Evolutionary conservation across 208 protist species (phyloP).

Genomic region (Novymonas esmeraldas): DNA sequence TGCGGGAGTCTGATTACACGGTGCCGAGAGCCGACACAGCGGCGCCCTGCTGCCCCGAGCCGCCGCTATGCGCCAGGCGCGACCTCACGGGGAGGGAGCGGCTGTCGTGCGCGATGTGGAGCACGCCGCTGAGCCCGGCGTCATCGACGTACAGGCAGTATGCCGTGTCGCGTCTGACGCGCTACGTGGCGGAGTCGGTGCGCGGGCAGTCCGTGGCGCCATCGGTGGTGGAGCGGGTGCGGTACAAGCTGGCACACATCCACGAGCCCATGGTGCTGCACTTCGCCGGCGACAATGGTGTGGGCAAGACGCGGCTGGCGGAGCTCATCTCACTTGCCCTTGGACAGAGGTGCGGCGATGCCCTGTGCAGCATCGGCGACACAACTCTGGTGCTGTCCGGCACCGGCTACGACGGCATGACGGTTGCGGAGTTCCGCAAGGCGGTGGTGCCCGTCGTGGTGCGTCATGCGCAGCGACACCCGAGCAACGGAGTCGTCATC

Average conservation of each 20-base stretch:
- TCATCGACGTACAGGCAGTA: conserved; percentile 40
- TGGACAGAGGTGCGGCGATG: conserved; percentile 49
- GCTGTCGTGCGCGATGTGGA: conserved; percentile 16
- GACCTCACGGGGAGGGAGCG: conserved; percentile 19
- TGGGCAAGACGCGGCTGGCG: conserved; percentile 76
- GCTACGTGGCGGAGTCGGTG: conserved; percentile 34
- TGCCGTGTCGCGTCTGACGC: conserved; percentile 33
- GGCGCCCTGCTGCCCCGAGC: conserved; percentile 16
- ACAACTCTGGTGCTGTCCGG: conserved; percentile 66
- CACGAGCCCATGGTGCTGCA: conserved; percentile 63
- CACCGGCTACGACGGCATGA: conserved; percentile 63
- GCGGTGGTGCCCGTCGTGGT: conserved; percentile 48
- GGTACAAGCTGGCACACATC: conserved; percentile 51
- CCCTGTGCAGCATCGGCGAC: conserved; percentile 46
- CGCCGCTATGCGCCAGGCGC: conserved; percentile 36
- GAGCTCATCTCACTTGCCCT: conserved; percentile 75
- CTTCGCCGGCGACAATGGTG: conserved; percentile 86
- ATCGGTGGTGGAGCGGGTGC: conserved; percentile 38
- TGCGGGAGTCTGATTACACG: neutral
- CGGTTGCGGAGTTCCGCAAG: conserved; percentile 50
- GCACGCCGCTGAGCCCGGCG: conserved; percentile 16
- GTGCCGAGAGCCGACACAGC: neutral
- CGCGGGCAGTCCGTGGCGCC: conserved; percentile 57
- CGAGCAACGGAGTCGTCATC: conserved; percentile 65
- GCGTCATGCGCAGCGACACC: conserved; percentile 40